phyloP scores from a whole-genome alignment of 345 rosid genomes.

The Streptanthus diversifolius region DNA sequence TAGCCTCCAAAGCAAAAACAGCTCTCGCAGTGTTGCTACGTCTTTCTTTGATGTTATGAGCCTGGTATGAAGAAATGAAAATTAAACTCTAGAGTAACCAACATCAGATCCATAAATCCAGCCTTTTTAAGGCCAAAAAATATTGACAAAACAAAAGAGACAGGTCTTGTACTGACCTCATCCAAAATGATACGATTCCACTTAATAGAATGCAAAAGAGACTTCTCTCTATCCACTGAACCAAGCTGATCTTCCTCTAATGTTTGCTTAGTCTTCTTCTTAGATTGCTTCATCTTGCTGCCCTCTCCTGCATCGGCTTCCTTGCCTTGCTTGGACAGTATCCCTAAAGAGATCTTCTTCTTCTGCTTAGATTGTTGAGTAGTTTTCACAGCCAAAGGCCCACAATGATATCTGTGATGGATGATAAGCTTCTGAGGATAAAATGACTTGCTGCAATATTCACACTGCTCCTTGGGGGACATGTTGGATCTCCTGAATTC shows the following conservation, averaged over 20 bases:
- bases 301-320: slow-evolving; percentile 26
- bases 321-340: slow-evolving; percentile 22
- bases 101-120: background rate
- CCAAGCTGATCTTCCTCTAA: slow-evolving; percentile 25
- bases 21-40: slow-evolving; percentile 92
- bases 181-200: slow-evolving; percentile 91
- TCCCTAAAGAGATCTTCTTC: slow-evolving; percentile 48
- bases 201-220: slow-evolving; percentile 67
- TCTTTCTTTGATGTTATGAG: slow-evolving; percentile 86
- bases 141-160: background rate
- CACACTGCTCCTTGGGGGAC: slow-evolving; percentile 66
- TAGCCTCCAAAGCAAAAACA: slow-evolving; percentile 75
- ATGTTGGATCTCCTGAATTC: slow-evolving; percentile 69
- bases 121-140: background rate
- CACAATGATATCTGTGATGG: slow-evolving; percentile 72
- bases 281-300: slow-evolving; percentile 22
- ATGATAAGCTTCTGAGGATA: slow-evolving; percentile 43
- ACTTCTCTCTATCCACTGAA: slow-evolving; percentile 39
- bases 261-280: slow-evolving; percentile 30
- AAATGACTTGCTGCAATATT: slow-evolving; percentile 59
- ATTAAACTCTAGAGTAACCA: background rate
- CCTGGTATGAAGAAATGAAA: slow-evolving; percentile 41
- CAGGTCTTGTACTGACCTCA: slow-evolving; percentile 52
- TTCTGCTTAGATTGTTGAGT: slow-evolving; percentile 76
- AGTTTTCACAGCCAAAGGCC: slow-evolving; percentile 73